These are phyloP conservation scores for Pseudozyma pruni DNA, from an alignment of 1,284 basidiomycete genomes.

Conservation along the genomic window DNA sequence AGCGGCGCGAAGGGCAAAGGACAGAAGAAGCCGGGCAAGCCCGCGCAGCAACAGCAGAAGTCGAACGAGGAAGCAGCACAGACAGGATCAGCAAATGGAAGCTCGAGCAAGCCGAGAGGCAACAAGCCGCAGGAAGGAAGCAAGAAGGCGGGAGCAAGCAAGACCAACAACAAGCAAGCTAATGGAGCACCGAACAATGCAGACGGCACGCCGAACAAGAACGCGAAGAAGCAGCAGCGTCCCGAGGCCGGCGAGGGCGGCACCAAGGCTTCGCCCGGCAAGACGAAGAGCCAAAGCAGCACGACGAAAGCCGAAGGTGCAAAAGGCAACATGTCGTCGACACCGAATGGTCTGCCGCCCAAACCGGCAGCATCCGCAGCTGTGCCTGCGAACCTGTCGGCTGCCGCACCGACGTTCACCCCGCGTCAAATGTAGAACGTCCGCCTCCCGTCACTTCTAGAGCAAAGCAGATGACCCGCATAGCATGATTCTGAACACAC, in stretches of 20 bases:
- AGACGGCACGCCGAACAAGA: slow-evolving; percentile 4
- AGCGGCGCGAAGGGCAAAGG: slow-evolving; percentile 20
- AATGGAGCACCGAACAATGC: slow-evolving; percentile 4
- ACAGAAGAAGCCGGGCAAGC: slow-evolving; percentile 24
- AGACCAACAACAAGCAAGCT: slow-evolving; percentile 11
- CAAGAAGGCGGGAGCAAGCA: slow-evolving; percentile 15
- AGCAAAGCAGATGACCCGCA: no score
- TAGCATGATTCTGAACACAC: no score
- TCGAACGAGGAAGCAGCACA: slow-evolving; percentile 8
- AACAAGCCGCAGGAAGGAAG: slow-evolving; percentile 17
- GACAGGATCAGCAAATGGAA: slow-evolving; percentile 1
- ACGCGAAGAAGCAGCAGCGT: slow-evolving; percentile 1
- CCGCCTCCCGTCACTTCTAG: background rate
- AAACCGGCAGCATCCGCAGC: slow-evolving; percentile 13
- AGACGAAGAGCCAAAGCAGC: slow-evolving; percentile 2
- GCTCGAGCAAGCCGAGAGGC: slow-evolving; percentile 3
- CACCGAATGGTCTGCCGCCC: slow-evolving; percentile 13
- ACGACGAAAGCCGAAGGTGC: background rate
- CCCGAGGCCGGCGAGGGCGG: background rate
- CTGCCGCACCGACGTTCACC: slow-evolving; percentile 29
- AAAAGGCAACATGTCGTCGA: background rate
- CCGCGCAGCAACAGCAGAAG: slow-evolving; percentile 12
- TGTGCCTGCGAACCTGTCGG: slow-evolving; percentile 17
- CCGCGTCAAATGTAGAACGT: slow-evolving; percentile 13
- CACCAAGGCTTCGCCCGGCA: slow-evolving; percentile 7